Percentiles rank a stretch among this genome's conserved stretches.
Conservation (phyloP, 345 rosid genomes). For the Salix caprea region DNA sequence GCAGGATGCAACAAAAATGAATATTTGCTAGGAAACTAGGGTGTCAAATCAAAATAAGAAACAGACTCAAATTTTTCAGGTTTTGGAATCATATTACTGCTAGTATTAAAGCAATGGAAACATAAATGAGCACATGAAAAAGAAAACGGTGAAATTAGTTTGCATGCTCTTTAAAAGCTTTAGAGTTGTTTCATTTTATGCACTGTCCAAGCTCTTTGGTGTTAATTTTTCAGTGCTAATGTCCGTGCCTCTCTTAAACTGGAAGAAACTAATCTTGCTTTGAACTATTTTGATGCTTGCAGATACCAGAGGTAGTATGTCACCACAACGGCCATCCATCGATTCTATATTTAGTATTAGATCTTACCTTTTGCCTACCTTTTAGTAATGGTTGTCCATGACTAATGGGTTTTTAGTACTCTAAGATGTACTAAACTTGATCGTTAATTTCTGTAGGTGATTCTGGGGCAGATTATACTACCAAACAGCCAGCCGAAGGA, state of each 20-base stretch:
- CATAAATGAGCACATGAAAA: neutral
- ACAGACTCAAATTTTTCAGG: neutral
- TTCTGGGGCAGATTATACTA: slow-evolving; percentile 34
- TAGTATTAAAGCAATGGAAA: no score
- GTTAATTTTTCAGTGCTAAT: neutral
- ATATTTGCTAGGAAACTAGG: neutral
- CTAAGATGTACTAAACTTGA: slow-evolving; percentile 2
- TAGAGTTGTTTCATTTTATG: neutral
- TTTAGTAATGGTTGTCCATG: neutral
- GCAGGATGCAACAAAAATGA: neutral
- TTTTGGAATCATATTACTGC: no score
- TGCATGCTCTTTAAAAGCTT: no score
- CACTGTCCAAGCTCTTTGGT: neutral
- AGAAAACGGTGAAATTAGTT: no score
- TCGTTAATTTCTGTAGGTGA: slow-evolving; percentile 44
- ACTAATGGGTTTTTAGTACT: neutral
- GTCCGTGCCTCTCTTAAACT: neutral
- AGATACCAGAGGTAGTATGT: slow-evolving; percentile 34
- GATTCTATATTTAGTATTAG: slow-evolving; percentile 33
- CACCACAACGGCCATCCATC: slow-evolving; percentile 25
- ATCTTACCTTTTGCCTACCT: slow-evolving; percentile 2
- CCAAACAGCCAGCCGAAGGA: slow-evolving; percentile 41
- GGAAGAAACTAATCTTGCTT: neutral
- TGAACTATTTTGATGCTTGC: slow-evolving; percentile 18
- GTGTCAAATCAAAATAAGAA: neutral